Percentiles rank a stretch among this genome's conserved stretches.
Evolutionary conservation across 352 stramenopile genomes (phyloP).

Genomic region (Pseudoperonospora humuli): DNA sequence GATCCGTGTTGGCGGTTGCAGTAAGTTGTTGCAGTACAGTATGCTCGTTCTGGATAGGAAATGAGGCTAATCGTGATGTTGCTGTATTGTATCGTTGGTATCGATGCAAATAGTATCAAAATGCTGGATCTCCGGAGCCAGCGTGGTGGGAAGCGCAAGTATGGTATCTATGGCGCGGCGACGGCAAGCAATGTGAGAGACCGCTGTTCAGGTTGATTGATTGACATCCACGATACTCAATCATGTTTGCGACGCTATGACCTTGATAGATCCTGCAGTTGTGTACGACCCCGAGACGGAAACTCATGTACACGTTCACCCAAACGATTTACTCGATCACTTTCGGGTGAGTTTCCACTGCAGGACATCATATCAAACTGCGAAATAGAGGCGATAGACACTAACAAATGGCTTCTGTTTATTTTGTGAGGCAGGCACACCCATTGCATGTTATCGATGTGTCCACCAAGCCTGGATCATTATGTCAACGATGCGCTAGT

Average conservation of each 20-base stretch:
- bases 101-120: constrained; percentile 46
- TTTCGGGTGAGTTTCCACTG: constrained; percentile 35
- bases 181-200: constrained; percentile 48
- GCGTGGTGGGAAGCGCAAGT: constrained; percentile 79
- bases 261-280: constrained; percentile 33
- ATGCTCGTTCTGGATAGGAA: background rate
- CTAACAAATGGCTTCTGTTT: background rate
- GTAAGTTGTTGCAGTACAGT: constrained; percentile 27
- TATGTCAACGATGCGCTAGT: constrained; percentile 39
- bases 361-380: background rate
- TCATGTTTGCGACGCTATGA: background rate
- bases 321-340: constrained; percentile 42
- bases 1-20: constrained; percentile 49
- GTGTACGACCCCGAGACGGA: constrained; percentile 47
- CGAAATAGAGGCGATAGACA: background rate
- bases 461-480: constrained; percentile 25
- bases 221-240: background rate
- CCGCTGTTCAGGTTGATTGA: background rate
- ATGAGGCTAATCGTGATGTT: constrained; percentile 9
- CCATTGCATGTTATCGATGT: constrained; percentile 73
- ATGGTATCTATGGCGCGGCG: constrained; percentile 75
- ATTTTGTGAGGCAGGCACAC: constrained; percentile 34
- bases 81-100: background rate
- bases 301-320: constrained; percentile 29
- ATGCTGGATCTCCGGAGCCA: constrained; percentile 47